Base-by-base conservation (phyloP, 306 rosid species). In the Begonia fuchsioides region DNA sequence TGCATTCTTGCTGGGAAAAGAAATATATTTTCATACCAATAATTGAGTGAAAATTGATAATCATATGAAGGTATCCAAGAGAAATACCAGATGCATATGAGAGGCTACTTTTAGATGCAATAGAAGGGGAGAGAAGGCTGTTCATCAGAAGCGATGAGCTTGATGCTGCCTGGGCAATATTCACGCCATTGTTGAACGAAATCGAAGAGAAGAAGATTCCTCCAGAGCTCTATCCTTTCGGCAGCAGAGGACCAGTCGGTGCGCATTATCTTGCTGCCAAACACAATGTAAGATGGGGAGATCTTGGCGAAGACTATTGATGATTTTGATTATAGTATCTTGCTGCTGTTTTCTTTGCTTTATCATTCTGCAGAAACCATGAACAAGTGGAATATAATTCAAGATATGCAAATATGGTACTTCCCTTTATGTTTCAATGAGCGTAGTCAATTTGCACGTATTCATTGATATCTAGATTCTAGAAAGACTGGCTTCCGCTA, bases 51-150 rank as follows among this genome's bases (percentile, higher is more conserved):
- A 13, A 39, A 51, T 71, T 51, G 49, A 54, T 60, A 64, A 17
- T 57, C 15, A 15, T 66, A 39, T 72, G 80, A 62, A 90, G 98
- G 79, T 90, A 81, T 70, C 70, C 77, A 35, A 75, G 59, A 20
- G 98, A 85, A 73, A 81, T 85, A 51, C 98, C 95, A 12, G 98
- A 90, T 69, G 94, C 98, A 47, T 84, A 90, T 39, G 98, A 90
- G 72, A 75, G 98, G 65, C 74, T 90, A 43, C 87, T 85, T 35
- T 71, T 85, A 44, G 98, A 90, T 68, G 95, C 98, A 1, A 74
- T 90, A 17, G 98, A 81, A 77, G 98, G 97, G 10, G 95, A 90
- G 67, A 57, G 94, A 35, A 76, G 97, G 56, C 44, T 90, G 62
- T 84, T 90, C 75, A 90, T 90, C 32, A 84, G 97, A 72, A 90